Base-by-base conservation (phyloP, 2,329 filamentous ascomycete species). In the Hypoxylon sp. region DNA sequence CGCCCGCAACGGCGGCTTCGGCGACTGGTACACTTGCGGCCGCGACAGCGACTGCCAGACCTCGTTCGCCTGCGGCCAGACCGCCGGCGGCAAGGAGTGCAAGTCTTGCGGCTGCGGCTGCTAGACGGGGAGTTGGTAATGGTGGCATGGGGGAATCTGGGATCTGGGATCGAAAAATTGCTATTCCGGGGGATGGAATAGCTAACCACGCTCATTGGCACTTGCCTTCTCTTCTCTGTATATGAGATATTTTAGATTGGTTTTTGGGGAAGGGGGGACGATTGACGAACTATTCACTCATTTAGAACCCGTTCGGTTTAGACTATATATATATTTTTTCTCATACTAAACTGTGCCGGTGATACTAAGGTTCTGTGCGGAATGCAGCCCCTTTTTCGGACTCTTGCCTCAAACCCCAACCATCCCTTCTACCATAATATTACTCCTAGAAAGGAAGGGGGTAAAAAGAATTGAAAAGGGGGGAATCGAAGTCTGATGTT, bases 101-200 rank as follows among this genome's bases (percentile, higher is more conserved):
- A 46, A 56, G 13, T 46, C 22, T 30, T 61, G 57, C 49, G 63
- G 63, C 13, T 66, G 57, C 35, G 61, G 57, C 50, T 66, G 63
- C 35, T 66, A 61, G 48, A 51, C 20, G 20, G 20, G 20, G 20
- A 20, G 2, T 20, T 20, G 20, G 20, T 20, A 20, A 20, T 20
- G 20, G 20, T 20, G 35, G 31, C 7, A 30, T 14, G 25, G 46
- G 27, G 22, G n/a, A 1, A 20, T 20, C 20, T 50, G 27, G 22
- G 22, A 17, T n/a, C 11, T 50, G 27, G 22, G 22, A 10, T n/a
- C 2, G 30, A 17, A 30, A 50, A n/a, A n/a, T n/a, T 50, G 5
- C 22, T 49, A 33, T 33, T 11, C 31, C 6, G 20, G n/a, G 27
- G 46, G 46, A 25, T 10, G 6, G 46, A 27, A 13, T 44, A 22